Evolutionary conservation across 2,329 filamentous ascomycete genomes (phyloP).

Genomic region (Aspergillus hiratsukae): DNA sequence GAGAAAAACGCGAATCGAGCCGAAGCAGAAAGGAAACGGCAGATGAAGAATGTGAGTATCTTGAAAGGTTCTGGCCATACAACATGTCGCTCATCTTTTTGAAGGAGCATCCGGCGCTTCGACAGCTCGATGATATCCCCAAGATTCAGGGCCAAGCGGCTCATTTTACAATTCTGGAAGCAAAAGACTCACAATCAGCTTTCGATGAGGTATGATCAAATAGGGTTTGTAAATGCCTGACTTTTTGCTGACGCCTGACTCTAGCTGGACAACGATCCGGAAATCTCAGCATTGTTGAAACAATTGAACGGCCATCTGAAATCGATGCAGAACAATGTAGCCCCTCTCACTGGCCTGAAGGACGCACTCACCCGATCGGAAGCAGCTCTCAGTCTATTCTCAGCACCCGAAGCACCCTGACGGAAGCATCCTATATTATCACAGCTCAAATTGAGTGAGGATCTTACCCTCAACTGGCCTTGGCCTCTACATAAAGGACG

Average conservation of each 20-base stretch:
- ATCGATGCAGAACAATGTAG: conserved; percentile 42
- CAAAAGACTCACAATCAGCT: conserved; percentile 20
- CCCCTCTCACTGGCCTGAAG: conserved; percentile 32
- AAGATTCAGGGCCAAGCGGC: conserved; percentile 12
- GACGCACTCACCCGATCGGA: conserved; percentile 37
- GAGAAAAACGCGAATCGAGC: conserved; percentile 41
- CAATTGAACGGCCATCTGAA: conserved; percentile 41
- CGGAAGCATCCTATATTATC: conserved; percentile 17
- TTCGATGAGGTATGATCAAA: conserved; percentile 30
- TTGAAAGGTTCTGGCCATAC: neutral
- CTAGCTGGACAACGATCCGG: conserved; percentile 37
- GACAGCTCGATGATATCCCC: conserved; percentile 27
- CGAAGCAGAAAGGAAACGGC: conserved; percentile 35
- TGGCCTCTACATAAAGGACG: neutral
- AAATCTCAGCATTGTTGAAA: conserved; percentile 31
- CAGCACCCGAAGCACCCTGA: conserved; percentile 22
- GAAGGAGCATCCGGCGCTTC: conserved; percentile 39
- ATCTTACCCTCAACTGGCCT: neutral
- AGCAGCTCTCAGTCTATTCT: conserved; percentile 29
- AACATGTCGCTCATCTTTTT: conserved; percentile 12
- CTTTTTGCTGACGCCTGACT: conserved; percentile 10
- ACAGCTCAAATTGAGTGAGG: conserved; percentile 1
- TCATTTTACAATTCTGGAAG: conserved; percentile 25
- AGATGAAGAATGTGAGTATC: conserved; percentile 37
- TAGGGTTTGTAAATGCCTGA: neutral